A percentile compares a stretch with the other conserved stretches of the same genome.
Evolutionary conservation across 2,329 filamentous ascomycete genomes (phyloP).

Genomic region (Fusarium mexicanum): DNA sequence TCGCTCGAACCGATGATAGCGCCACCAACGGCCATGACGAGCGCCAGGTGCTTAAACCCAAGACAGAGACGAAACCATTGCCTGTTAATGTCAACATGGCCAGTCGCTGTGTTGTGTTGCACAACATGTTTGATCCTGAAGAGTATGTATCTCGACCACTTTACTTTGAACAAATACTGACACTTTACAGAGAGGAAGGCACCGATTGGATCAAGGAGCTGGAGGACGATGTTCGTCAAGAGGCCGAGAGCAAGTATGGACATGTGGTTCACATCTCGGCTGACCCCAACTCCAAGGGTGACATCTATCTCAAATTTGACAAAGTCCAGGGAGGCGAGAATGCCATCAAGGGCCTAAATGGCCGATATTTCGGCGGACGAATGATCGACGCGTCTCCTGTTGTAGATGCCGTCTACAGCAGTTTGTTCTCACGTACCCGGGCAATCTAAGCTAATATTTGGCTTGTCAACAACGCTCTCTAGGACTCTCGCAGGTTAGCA

Average conservation of each 20-base stretch:
- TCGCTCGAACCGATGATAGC: conserved; percentile 92
- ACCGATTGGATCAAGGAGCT: conserved; percentile 92
- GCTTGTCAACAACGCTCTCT: conserved; percentile 56
- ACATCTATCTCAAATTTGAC: conserved; percentile 99
- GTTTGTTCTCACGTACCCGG: conserved; percentile 88
- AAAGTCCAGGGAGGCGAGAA: conserved; percentile 95
- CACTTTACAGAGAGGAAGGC: conserved; percentile 75
- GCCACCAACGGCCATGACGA: conserved; percentile 71
- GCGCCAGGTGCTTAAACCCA: conserved; percentile 78
- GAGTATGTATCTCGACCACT: conserved; percentile 72
- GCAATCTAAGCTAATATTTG: conserved; percentile 75
- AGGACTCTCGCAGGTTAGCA: conserved; percentile 58
- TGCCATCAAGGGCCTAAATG: conserved; percentile 96
- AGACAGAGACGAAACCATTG: conserved; percentile 79
- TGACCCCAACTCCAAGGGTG: conserved; percentile 92
- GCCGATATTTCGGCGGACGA: conserved; percentile 91
- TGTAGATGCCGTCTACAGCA: conserved; percentile 98
- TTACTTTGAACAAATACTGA: conserved; percentile 45
- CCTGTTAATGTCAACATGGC: conserved; percentile 91
- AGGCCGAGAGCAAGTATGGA: conserved; percentile 96
- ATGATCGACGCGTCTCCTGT: conserved; percentile 95
- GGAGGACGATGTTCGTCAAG: conserved; percentile 89
- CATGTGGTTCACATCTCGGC: conserved; percentile 96
- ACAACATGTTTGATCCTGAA: conserved; percentile 93
- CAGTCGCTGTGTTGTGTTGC: conserved; percentile 90